phyloP scores from a whole-genome alignment of 805 yeast species.

The Yarrowia phangngaensis region DNA sequence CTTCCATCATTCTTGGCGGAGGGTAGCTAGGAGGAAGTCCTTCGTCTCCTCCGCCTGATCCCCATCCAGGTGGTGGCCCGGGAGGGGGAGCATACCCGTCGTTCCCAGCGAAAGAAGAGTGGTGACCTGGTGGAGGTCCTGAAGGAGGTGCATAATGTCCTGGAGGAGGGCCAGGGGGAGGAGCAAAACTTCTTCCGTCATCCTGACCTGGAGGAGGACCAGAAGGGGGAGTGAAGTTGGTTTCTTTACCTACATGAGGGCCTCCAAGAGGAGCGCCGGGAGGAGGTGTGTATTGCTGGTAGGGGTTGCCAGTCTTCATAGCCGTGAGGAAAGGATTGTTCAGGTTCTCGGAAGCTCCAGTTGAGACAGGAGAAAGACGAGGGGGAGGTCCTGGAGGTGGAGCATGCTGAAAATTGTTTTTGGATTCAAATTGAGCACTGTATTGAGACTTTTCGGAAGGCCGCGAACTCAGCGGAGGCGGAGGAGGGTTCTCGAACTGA shows the following conservation, averaged over 20 bases:
- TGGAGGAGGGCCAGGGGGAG: slow-evolving; percentile 14
- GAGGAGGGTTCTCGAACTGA: slow-evolving; percentile 7
- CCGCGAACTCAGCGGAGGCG: background rate
- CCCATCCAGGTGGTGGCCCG: slow-evolving; percentile 24
- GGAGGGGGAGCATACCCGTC: slow-evolving; percentile 20
- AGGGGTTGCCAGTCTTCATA: slow-evolving; percentile 17
- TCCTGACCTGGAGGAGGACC: background rate
- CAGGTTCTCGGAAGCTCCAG: background rate
- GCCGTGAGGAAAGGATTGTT: slow-evolving; percentile 8
- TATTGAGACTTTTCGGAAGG: slow-evolving; percentile 15
- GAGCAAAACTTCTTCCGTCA: background rate
- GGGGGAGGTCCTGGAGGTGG: slow-evolving; percentile 21
- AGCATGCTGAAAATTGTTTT: background rate
- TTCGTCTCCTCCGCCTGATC: slow-evolving; percentile 10
- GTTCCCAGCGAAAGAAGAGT: background rate
- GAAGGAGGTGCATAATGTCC: slow-evolving; percentile 9
- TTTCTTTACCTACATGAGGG: background rate
- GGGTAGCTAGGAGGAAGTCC: slow-evolving; percentile 18
- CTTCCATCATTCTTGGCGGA: slow-evolving; percentile 23
- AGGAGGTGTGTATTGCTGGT: slow-evolving; percentile 9
- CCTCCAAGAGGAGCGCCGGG: slow-evolving; percentile 13
- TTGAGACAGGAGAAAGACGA: background rate
- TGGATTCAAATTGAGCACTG: slow-evolving; percentile 15
- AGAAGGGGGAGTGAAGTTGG: background rate
- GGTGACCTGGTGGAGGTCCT: slow-evolving; percentile 17